Evolutionary conservation across 371 early-diverging fungal genomes (phyloP).

Genomic region (Syncephalastrum monosporum): DNA sequence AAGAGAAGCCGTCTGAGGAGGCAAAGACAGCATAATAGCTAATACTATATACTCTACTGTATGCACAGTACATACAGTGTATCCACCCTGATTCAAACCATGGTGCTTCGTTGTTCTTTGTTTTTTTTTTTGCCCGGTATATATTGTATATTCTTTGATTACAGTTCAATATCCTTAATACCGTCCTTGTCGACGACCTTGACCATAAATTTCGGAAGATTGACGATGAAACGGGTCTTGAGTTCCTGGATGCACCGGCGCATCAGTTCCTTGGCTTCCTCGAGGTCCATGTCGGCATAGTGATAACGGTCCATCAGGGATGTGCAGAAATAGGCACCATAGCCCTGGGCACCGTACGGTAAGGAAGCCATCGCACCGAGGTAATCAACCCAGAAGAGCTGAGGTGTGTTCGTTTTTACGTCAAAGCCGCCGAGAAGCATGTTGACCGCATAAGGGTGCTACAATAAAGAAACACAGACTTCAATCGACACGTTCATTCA

Average conservation of each 20-base stretch:
- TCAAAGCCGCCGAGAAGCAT: slow-evolving; percentile 88
- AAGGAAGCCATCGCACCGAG: slow-evolving; percentile 79
- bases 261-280: slow-evolving; percentile 80
- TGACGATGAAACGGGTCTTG: slow-evolving; percentile 84
- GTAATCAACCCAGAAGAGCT: slow-evolving; percentile 94
- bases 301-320: slow-evolving; percentile 95
- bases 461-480: slow-evolving; percentile 4
- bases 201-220: slow-evolving; percentile 80
- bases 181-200: slow-evolving; percentile 89
- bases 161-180: slow-evolving; percentile 60
- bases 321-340: slow-evolving; percentile 88
- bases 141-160: slow-evolving; percentile 11
- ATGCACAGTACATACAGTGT: too few species aligned
- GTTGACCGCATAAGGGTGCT: slow-evolving; percentile 91
- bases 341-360: slow-evolving; percentile 93
- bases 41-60: too few species aligned
- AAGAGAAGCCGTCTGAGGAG: slow-evolving; percentile 8
- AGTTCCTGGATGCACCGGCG: slow-evolving; percentile 87
- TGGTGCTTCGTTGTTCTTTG: background rate
- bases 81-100: background rate
- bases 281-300: slow-evolving; percentile 77
- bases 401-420: slow-evolving; percentile 66
- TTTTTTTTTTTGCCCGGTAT: background rate
- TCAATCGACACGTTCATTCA: background rate
- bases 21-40: slow-evolving; percentile 1